Base-by-base conservation (phyloP, 2,329 filamentous ascomycete species). In the Drechslerella stenobrocha region DNA sequence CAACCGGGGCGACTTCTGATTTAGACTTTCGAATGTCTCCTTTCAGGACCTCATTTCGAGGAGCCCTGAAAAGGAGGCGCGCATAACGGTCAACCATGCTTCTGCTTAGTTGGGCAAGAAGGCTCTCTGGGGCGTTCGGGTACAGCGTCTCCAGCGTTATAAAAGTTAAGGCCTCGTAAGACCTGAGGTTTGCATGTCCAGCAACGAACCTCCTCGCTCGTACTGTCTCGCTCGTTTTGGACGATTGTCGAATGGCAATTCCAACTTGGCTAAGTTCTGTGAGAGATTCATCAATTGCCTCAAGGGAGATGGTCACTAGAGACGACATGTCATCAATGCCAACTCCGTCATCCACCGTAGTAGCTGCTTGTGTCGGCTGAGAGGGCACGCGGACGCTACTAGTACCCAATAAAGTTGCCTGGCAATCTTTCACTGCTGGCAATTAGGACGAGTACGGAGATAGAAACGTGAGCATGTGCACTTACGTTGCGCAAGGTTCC, bases 61-160 rank as follows among this genome's bases (percentile, higher is more conserved):
- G 32, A 35, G 9, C 18, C 20, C 47, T 20, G 18, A 51, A 30
- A 18, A 20, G 5, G 4, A 51, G 13, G 9, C 30, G 47, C 1
- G 47, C 47, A 23, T 37, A 51, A 23, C 47, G 47, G 18, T 51
- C 47, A 24, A 37, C 30, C 47, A 51, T 51, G 18, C 30, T 51
- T 22, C 22, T 15, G 2, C 30, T n/a, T 2, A 51, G 28, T 22
- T 51, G 47, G 13, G 34, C 2, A 18, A 51, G 30, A n/a, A 51
- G 47, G n/a, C 47, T 51, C 30, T 51, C 47, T 37, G 47, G 47
- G 8, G 47, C 26, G 24, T 37, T 37, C 3, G 47, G 30, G 20
- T 51, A 51, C 2, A 51, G 47, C 2, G 18, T 37, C 13, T 51
- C 47, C 11, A 51, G 30, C 7, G 47, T 18, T 3, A 51, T 15